Conservation (phyloP, 2,329 filamentous ascomycete species). For the Paradendryphiella salina region DNA sequence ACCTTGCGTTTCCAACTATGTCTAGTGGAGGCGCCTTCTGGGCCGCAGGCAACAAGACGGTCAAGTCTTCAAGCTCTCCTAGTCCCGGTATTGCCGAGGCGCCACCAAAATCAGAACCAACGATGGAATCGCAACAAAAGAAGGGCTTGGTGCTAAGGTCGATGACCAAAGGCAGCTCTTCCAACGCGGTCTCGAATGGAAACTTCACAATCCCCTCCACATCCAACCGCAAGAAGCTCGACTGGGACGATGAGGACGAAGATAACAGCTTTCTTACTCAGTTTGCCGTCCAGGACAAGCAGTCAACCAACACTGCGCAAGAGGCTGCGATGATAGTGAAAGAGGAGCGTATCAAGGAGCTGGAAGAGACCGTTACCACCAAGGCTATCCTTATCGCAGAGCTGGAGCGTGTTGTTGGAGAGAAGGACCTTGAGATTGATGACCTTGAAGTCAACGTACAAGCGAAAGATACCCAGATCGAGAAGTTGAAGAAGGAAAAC, state of each 20-base stretch:
- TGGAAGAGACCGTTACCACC: slow-evolving; percentile 11
- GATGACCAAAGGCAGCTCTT: slow-evolving; percentile 1
- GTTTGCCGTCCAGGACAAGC: neutral
- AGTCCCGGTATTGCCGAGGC: neutral
- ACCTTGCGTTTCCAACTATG: neutral
- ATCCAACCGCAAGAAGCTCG: slow-evolving; percentile 6
- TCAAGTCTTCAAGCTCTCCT: neutral
- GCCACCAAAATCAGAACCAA: neutral
- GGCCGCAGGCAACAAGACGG: slow-evolving; percentile 5
- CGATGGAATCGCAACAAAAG: neutral
- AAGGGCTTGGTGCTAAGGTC: slow-evolving; percentile 8
- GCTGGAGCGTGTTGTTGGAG: slow-evolving; percentile 10
- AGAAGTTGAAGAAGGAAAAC: slow-evolving; percentile 10
- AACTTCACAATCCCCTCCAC: neutral
- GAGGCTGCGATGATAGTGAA: slow-evolving; percentile 9
- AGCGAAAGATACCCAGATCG: slow-evolving; percentile 1
- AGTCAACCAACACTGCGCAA: neutral
- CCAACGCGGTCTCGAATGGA: neutral
- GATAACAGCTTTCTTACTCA: slow-evolving; percentile 20
- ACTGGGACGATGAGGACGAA: slow-evolving; percentile 28
- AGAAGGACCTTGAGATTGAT: slow-evolving; percentile 7
- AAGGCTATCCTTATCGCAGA: slow-evolving; percentile 17
- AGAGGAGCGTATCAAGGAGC: slow-evolving; percentile 13
- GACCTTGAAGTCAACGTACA: slow-evolving; percentile 6
- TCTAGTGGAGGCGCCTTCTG: slow-evolving; percentile 5